Percentiles rank a stretch among this genome's conserved stretches.
phyloP scores from a whole-genome alignment of 2,329 filamentous ascomycete species.

The Cladophialophora chaetospira region DNA sequence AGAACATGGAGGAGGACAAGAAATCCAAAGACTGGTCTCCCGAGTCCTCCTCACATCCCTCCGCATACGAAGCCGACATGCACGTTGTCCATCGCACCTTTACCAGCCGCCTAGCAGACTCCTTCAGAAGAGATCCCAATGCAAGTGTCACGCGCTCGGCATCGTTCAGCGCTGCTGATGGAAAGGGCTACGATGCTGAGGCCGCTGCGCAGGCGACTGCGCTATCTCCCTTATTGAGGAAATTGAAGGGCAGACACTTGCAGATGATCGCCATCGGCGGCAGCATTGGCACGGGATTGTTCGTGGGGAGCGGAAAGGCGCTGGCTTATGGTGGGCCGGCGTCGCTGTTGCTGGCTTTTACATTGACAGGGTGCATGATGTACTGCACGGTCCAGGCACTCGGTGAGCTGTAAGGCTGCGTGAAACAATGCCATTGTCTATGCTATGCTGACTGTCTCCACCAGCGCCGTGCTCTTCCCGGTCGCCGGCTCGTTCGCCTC shows the following conservation, averaged over 20 bases:
- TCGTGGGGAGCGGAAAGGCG: slow-evolving; percentile 77
- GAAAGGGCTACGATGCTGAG: slow-evolving; percentile 34
- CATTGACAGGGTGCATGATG: slow-evolving; percentile 79
- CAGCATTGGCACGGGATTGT: slow-evolving; percentile 86
- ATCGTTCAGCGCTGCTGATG: slow-evolving; percentile 25
- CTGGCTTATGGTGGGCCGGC: slow-evolving; percentile 69
- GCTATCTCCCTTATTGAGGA: slow-evolving; percentile 34
- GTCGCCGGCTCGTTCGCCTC: slow-evolving; percentile 90
- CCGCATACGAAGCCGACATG: slow-evolving; percentile 30
- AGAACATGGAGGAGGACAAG: slow-evolving; percentile 29
- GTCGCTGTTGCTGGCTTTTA: slow-evolving; percentile 74
- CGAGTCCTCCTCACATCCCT: slow-evolving; percentile 26
- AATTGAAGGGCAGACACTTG: slow-evolving; percentile 36
- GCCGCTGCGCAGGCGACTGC: slow-evolving; percentile 36
- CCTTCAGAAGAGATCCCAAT: slow-evolving; percentile 38
- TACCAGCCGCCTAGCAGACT: slow-evolving; percentile 33
- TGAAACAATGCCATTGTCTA: not conserved
- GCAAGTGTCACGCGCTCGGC: slow-evolving; percentile 32
- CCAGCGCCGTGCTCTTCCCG: slow-evolving; percentile 74
- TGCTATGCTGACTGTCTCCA: not conserved
- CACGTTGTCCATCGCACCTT: slow-evolving; percentile 24
- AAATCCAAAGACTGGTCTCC: slow-evolving; percentile 31
- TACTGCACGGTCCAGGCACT: slow-evolving; percentile 91
- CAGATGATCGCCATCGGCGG: slow-evolving; percentile 73
- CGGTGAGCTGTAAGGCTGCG: slow-evolving; percentile 65